Evolutionary conservation across 2,329 filamentous ascomycete species (phyloP), one percentile per base, ranked within the genome.

Genomic region (Simplicillium sp.): DNA sequence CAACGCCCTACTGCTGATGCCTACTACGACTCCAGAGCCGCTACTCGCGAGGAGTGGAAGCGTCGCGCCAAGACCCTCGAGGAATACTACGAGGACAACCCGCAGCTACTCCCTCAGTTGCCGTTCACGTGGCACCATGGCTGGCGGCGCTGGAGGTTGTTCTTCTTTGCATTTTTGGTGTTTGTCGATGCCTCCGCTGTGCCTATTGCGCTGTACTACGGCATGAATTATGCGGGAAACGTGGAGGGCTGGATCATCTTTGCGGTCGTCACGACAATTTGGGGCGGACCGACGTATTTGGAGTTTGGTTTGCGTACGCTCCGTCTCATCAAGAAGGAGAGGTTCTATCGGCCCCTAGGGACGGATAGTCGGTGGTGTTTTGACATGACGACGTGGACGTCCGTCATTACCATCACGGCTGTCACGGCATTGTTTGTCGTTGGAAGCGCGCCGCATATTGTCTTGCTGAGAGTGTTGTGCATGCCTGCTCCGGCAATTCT

Each of bases 281-380:
- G 71, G 61, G 71, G 71, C 41, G 61, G 71, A 18, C 66, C 72
- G n/a, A 73, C 71, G 6, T 72, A 73, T 41, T 56, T 73, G 42
- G 70, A 75, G 47, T 73, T 73, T 43, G 69, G 57, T 18, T 56
- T 73, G 36, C 64, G 71, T 11, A 68, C 64, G 1, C 55, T 70
- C 42, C 66, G 71, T 13, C 58, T 74, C 38, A 65, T 73, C 38
- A 63, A 65, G 46, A 65, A 65, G 49, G 62, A 67, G 48, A 64
- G 68, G 39, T 68, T 63, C 39, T 75, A 70, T 51, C 65, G 70
- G 2, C 71, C 71, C 0, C 50, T 71, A n/a, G 68, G 68, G 28
- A 66, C 64, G 36, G 48, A 58, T 5, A 60, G 57, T 40, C 58
- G 67, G 7, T 73, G 69, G 68, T 65, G 59, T 41, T 70, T 72